Percentiles rank a stretch among this genome's conserved stretches.
These are phyloP conservation scores for Hyphopichia burtonii DNA, from an alignment of 1,139 yeast species.

Conservation along the genomic window DNA sequence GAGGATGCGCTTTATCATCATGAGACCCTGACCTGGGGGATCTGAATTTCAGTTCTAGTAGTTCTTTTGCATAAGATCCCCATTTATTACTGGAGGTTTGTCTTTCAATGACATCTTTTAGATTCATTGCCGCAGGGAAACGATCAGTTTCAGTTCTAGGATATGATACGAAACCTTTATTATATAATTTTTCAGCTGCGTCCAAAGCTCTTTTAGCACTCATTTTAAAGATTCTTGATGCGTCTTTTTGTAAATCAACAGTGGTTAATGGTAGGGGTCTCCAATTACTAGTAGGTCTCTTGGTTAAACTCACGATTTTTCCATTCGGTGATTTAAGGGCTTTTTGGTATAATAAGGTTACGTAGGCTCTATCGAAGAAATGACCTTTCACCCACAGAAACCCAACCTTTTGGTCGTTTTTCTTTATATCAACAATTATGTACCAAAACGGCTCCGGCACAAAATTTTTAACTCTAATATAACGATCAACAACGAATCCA, in stretches of 20 bases:
- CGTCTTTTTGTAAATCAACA: conserved; percentile 89
- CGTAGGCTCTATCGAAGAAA: conserved; percentile 71
- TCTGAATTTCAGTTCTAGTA: conserved; percentile 39
- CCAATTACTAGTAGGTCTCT: conserved; percentile 70
- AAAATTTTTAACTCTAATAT: conserved; percentile 69
- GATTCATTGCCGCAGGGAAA: conserved; percentile 75
- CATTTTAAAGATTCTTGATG: conserved; percentile 70
- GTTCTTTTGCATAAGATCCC: conserved; percentile 46
- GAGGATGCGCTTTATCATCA: conserved; percentile 97
- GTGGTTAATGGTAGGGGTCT: conserved; percentile 92
- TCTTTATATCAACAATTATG: conserved; percentile 52
- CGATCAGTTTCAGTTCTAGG: conserved; percentile 97
- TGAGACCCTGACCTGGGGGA: conserved; percentile 77
- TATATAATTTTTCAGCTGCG: conserved; percentile 84
- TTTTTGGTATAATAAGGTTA: conserved; percentile 60
- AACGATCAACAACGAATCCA: conserved; percentile 96
- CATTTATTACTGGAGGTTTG: conserved; percentile 53
- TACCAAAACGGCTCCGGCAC: conserved; percentile 81
- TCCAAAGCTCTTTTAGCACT: conserved; percentile 81
- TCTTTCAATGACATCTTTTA: conserved; percentile 54
- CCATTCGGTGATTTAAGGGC: conserved; percentile 54
- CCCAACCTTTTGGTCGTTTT: conserved; percentile 33
- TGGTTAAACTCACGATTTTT: conserved; percentile 48
- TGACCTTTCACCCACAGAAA: conserved; percentile 70
- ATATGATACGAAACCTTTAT: conserved; percentile 82